phyloP scores from a whole-genome alignment of 345 rosid genomes.

The Laguncularia racemosa region DNA sequence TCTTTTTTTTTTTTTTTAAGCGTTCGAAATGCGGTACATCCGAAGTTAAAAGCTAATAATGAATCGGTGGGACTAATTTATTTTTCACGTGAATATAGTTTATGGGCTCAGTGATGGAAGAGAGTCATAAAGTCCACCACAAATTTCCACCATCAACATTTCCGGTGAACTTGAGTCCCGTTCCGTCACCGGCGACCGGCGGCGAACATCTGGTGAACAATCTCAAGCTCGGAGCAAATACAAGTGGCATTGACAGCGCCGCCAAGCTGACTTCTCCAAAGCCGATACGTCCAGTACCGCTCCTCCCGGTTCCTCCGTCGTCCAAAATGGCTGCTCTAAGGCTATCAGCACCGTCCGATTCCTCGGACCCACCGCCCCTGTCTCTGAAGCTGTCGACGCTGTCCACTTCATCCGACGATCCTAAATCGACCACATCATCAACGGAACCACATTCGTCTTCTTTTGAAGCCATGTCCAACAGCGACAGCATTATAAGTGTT shows the following conservation, averaged over 20 bases:
- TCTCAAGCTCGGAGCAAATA: constrained; percentile 4
- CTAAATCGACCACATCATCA: constrained; percentile 28
- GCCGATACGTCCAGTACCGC: constrained; percentile 41
- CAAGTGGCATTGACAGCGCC: constrained; percentile 25
- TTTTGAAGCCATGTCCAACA: constrained; percentile 36
- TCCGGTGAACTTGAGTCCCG: constrained; percentile 16
- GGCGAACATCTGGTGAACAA: constrained; percentile 13
- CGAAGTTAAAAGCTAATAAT: no score
- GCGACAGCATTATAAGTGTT: constrained; percentile 65
- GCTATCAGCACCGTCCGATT: constrained; percentile 14
- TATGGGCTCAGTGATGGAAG: constrained; percentile 29
- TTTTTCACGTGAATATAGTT: constrained; percentile 18
- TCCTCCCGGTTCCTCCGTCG: constrained; percentile 52
- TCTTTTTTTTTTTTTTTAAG: no score
- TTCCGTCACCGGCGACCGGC: constrained; percentile 12
- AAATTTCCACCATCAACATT: constrained; percentile 25
- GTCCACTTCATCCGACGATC: constrained; percentile 22
- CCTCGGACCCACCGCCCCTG: constrained; percentile 26
- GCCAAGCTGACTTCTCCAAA: constrained; percentile 12
- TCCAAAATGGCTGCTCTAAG: constrained; percentile 64
- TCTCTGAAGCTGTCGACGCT: constrained; percentile 45
- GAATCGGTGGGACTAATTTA: neutral
- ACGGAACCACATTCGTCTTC: constrained; percentile 23
- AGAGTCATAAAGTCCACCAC: constrained; percentile 19
- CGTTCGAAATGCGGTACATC: no score